Evolutionary conservation across 345 rosid species (phyloP), one percentile per base, ranked within the genome.

Genomic region (Eucalyptus shirleyi): DNA sequence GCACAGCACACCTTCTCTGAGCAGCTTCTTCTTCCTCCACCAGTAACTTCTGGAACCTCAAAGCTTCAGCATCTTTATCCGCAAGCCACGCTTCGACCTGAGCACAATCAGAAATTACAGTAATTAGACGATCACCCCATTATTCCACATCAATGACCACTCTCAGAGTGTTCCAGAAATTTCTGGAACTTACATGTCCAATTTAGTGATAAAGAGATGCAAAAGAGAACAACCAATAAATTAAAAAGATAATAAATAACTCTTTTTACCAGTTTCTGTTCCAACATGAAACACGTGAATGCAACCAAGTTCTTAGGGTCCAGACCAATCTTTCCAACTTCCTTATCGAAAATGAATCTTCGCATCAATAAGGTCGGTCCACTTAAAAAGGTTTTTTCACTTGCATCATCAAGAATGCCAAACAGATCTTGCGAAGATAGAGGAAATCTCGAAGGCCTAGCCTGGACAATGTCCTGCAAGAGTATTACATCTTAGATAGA

Each of bases 11-110:
- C 99, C 98, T 98, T 93, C 94, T 95, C 90, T 91, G 97, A 67
- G 98, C 97, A 90, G 98, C 98, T 94, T 97, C 99, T 94, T 98
- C 99, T 93, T 98, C 99, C 93, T 97, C 99, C 91, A 98, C 94
- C 47, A 97, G 94, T 93, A 96, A 92, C 90, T 96, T 95, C 94
- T 98, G 98, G 93, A 97, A 96, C 93, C 98, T 94, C 93, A 97
- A 90, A 89, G 99, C 99, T 93, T 97, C 99, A 42, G 98, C 99
- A 90, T 97, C 99, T 94, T 96, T 95, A 93, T 97, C 98, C 86
- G 97, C 97, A 81, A 96, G 95, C 99, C 99, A 98, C 50, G 95
- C 99, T 91, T 95, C 94, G 47, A 97, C 93, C 99, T 98, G 89
- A 89, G 50, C 82, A 87, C 42, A 89, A 89, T 89, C 89, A 53